A percentile compares a stretch with the other conserved stretches of the same genome.
These are phyloP conservation scores for Entrophospora sp. DNA, from an alignment of 192 early-diverging fungal species.

Conservation along the genomic window DNA sequence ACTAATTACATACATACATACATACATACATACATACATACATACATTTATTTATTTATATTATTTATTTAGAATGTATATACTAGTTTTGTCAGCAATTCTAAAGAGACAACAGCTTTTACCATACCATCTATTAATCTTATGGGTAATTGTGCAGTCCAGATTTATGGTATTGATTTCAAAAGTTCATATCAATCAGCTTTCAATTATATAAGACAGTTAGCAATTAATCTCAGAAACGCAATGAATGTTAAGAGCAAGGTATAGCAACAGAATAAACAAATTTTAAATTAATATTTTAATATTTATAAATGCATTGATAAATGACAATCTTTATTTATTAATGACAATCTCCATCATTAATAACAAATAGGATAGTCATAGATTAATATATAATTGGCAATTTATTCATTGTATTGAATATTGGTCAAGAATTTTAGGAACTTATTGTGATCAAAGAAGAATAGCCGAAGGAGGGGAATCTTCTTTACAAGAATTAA, in stretches of 20 bases:
- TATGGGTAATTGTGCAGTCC: slow-evolving; percentile 88
- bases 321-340: too few relatives aligned
- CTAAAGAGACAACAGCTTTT: slow-evolving; percentile 67
- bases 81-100: slow-evolving; percentile 67
- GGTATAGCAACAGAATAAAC: too few relatives aligned
- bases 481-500: slow-evolving; percentile 54
- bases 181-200: slow-evolving; percentile 84
- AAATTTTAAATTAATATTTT: too few relatives aligned
- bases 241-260: slow-evolving; percentile 79
- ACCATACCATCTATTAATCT: slow-evolving; percentile 80
- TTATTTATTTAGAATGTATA: slow-evolving; percentile 63
- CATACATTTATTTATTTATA: not conserved
- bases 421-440: slow-evolving; percentile 81
- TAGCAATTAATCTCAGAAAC: slow-evolving; percentile 85
- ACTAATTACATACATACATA: not conserved
- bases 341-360: too few relatives aligned
- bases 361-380: slow-evolving; percentile 77
- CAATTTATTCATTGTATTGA: slow-evolving; percentile 89
- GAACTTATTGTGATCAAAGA: slow-evolving; percentile 55
- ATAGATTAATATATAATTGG: slow-evolving; percentile 94
- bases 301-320: not conserved
- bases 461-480: slow-evolving; percentile 41
- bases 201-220: slow-evolving; percentile 87
- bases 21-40: not conserved
- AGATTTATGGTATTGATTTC: slow-evolving; percentile 73